Conservation (phyloP, 2,329 filamentous ascomycete genomes). For the Sarocladium brachiariae region DNA sequence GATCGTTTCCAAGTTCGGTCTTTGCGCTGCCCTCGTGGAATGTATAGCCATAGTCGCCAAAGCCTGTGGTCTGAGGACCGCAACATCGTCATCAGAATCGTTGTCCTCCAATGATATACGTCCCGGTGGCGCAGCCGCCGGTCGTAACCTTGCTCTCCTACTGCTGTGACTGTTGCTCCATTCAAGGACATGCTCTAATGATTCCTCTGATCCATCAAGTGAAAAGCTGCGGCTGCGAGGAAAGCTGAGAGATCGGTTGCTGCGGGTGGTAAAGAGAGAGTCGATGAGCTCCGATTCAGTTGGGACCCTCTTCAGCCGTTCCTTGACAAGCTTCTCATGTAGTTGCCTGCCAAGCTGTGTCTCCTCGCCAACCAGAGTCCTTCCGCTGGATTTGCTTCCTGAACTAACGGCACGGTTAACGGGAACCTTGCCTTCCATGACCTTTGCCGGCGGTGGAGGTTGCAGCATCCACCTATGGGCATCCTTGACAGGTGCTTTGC, state of each 20-base stretch:
- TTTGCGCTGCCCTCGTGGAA: constrained; percentile 17
- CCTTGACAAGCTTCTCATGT: constrained; percentile 38
- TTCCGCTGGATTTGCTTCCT: constrained; percentile 42
- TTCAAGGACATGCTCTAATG: constrained; percentile 22
- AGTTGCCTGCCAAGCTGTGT: constrained; percentile 35
- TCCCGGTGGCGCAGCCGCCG: constrained; percentile 23
- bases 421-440: constrained; percentile 83
- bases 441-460: constrained; percentile 78
- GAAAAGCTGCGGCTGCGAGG: constrained; percentile 31
- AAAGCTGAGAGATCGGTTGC: constrained; percentile 24
- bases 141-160: constrained; percentile 20
- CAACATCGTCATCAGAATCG: constrained; percentile 17
- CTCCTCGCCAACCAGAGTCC: constrained; percentile 35
- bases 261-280: constrained; percentile 29
- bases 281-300: constrained; percentile 40
- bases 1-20: constrained; percentile 41
- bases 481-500: constrained; percentile 59
- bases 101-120: constrained; percentile 31
- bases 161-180: no score
- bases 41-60: not conserved
- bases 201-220: constrained; percentile 29
- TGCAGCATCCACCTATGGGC: constrained; percentile 89
- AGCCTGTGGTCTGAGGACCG: not conserved
- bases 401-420: constrained; percentile 57
- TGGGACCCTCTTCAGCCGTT: constrained; percentile 36